Conservation (phyloP, 371 early-diverging fungal species). For the Apophysomyces sp. region DNA sequence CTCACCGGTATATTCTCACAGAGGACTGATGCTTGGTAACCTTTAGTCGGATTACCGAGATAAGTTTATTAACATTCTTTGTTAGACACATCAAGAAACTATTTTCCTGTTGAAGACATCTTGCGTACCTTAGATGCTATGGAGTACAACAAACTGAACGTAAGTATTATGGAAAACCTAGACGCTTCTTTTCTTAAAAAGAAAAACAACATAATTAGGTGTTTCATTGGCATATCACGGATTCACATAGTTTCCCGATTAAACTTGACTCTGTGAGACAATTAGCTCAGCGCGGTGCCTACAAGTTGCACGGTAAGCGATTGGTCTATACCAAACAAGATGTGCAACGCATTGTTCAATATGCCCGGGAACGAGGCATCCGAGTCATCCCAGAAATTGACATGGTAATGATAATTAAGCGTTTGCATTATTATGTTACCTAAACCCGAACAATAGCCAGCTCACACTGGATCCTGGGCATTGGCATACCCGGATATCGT, state of each 20-base stretch:
- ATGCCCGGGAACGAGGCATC: slow-evolving; percentile 52
- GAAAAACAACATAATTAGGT: slow-evolving; percentile 23
- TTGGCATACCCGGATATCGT: slow-evolving; percentile 33
- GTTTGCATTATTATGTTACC: neutral
- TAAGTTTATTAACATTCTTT: neutral
- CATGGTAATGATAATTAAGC: slow-evolving; percentile 51
- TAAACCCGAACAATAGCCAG: slow-evolving; percentile 46
- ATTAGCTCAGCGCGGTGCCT: slow-evolving; percentile 53
- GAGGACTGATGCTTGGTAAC: slow-evolving; percentile 67
- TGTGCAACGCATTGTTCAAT: slow-evolving; percentile 57
- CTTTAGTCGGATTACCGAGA: neutral
- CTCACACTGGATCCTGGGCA: slow-evolving; percentile 66
- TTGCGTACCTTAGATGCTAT: slow-evolving; percentile 56
- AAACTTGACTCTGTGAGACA: slow-evolving; percentile 46
- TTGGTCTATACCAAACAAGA: slow-evolving; percentile 64
- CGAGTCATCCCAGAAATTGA: slow-evolving; percentile 78
- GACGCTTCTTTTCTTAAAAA: neutral
- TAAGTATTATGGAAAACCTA: slow-evolving; percentile 7
- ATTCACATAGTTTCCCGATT: slow-evolving; percentile 70
- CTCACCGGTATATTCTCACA: slow-evolving; percentile 66
- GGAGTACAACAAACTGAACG: slow-evolving; percentile 60
- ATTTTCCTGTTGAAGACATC: slow-evolving; percentile 62
- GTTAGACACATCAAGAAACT: slow-evolving; percentile 77
- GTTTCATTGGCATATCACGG: slow-evolving; percentile 80
- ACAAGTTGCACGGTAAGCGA: slow-evolving; percentile 34